These are phyloP conservation scores for Cladorrhinum sp. DNA, from an alignment of 2,329 filamentous ascomycete species.

Conservation along the genomic window DNA sequence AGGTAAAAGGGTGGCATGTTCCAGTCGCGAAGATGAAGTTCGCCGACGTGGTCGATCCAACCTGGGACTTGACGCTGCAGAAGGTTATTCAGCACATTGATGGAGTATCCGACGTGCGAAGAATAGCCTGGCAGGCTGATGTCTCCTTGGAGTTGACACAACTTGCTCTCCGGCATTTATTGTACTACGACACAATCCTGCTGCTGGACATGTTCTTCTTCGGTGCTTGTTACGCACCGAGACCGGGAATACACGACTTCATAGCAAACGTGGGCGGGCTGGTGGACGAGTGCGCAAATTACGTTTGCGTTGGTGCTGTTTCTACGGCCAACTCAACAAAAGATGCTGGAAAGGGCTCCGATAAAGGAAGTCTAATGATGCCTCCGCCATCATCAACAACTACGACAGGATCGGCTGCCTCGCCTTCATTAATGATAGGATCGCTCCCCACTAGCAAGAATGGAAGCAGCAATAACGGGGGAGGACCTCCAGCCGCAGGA, in stretches of 20 bases:
- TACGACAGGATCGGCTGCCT: neutral
- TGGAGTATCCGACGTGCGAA: constrained; percentile 83
- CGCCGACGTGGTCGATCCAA: constrained; percentile 60
- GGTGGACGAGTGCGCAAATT: constrained; percentile 83
- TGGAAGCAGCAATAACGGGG: constrained; percentile 3
- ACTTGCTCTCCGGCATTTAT: constrained; percentile 80
- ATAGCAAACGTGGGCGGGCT: constrained; percentile 69
- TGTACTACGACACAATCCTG: constrained; percentile 89
- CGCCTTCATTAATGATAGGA: neutral
- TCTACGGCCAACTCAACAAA: neutral
- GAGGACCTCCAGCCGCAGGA: constrained; percentile 9
- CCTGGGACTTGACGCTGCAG: constrained; percentile 73
- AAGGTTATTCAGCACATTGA: constrained; percentile 84
- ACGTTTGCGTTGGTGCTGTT: constrained; percentile 58
- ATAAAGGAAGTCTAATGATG: neutral
- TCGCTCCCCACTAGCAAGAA: neutral
- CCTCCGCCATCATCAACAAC: neutral
- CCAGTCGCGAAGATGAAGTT: constrained; percentile 72
- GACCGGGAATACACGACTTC: constrained; percentile 74
- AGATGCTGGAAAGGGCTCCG: neutral
- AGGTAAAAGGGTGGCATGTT: constrained; percentile 85
- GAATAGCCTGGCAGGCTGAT: constrained; percentile 80
- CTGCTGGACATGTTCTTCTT: constrained; percentile 96
- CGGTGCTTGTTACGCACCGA: constrained; percentile 82
- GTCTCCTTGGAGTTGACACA: constrained; percentile 84